Base-by-base conservation (phyloP, 176 grass and related monocot genomes). In the Thalia dealbata region DNA sequence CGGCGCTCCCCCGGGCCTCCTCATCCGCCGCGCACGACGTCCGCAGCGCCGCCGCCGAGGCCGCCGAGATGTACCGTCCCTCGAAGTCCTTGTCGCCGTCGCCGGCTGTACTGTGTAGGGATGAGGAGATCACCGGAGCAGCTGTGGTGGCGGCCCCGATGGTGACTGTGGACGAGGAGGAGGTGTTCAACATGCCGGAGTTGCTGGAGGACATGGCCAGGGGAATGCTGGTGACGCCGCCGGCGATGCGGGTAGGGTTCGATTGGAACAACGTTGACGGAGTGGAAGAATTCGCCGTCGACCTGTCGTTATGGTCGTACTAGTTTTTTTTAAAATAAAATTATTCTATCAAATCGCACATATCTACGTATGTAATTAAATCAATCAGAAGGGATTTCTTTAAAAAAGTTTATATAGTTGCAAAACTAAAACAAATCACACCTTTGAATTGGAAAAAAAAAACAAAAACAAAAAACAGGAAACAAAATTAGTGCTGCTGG, bases 151-250 rank as follows among this genome's bases (percentile, higher is more conserved):
- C 0, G 66, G 35, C 32, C 0, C 24, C 35, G 7, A 10, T 38
- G 67, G 38, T 22, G 35, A 24, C 46, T 27, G 67, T 69, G 67
- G 67, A 69, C 67, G 41, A 69, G n/a, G 67, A 69, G 67, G 67
- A 19, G 21, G 7, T 69, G 67, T 69, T 69, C 67, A 69, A 69
- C 38, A 69, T 24, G 67, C 67, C 67, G 30, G 67, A 3, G 42
- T 45, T 69, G 67, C 3, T 69, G 35, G 67, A 69, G 35, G 67
- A 69, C 67, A 69, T 69, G 67, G 67, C 21, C 19, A 69, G 67
- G 67, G 67, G 41, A 13, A 3, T 69, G 67, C 35, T 69, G 67
- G 10, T 69, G 38, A 69, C 67, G 67, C 67, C 67, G 67, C 67
- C 67, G 42, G 35, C 38, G 8, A 69, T 69, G 67, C 67, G 13